Percentiles rank a stretch among this genome's conserved stretches.
phyloP scores from a whole-genome alignment of 768 basidiomycete genomes.

The Hydnomerulius pinastri region DNA sequence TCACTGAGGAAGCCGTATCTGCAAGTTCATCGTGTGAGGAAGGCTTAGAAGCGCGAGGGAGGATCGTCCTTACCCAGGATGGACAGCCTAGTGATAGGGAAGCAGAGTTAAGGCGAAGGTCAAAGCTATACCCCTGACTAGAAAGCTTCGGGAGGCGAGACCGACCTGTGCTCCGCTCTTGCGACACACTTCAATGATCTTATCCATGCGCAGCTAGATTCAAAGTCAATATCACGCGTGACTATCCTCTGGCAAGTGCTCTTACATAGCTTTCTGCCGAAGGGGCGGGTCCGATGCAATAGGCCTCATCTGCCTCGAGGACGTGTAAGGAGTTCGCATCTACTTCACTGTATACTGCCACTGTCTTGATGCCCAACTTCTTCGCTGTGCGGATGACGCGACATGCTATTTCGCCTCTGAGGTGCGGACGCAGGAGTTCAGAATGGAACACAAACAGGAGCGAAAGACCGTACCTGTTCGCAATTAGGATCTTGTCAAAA shows the following conservation, averaged over 20 bases:
- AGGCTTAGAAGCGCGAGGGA: background rate
- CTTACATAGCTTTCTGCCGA: conserved; percentile 88
- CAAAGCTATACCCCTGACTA: background rate
- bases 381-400: conserved; percentile 89
- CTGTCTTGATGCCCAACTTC: conserved; percentile 87
- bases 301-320: conserved; percentile 85
- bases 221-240: conserved; percentile 1
- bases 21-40: background rate
- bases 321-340: conserved; percentile 85
- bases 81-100: conserved; percentile 64
- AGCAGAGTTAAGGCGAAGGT: conserved; percentile 5
- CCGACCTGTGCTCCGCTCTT: conserved; percentile 82
- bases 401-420: conserved; percentile 93
- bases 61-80: conserved; percentile 68
- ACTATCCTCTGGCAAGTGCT: conserved; percentile 7
- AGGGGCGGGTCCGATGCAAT: conserved; percentile 89
- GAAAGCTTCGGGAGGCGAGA: conserved; percentile 4
- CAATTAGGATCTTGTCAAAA: conserved; percentile 90
- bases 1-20: conserved; percentile 93
- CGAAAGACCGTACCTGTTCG: conserved; percentile 64
- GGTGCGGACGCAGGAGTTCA: background rate
- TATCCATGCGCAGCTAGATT: conserved; percentile 77
- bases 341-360: conserved; percentile 89
- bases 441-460: background rate
- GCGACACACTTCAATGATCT: conserved; percentile 82